Base-by-base conservation (phyloP, 345 rosid species). In the Psidium friedrichsthalianum region DNA sequence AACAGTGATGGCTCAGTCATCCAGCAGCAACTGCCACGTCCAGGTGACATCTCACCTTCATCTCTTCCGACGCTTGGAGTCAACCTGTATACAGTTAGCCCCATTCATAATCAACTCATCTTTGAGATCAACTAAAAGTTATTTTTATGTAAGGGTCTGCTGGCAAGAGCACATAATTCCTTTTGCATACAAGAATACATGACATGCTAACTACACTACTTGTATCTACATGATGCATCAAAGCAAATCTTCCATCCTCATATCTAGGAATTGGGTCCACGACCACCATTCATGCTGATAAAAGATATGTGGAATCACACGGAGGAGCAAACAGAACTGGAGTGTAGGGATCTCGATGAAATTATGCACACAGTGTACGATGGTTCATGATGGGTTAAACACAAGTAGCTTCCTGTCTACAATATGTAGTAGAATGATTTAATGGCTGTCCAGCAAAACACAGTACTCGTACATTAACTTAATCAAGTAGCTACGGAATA, bases 31-130 rank as follows among this genome's bases (percentile, higher is more conserved):
- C 80, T 9, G 47, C 80, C 47, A 69, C 47, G 47, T 69, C 80
- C 80, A 36, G 80, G 80, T 21, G 80, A 69, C 47, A 69, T 42
- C 36, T 49, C 51, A 56, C 82, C 53, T 81, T 89, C 88, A 94
- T 88, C 94, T 89, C 91, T 93, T 94, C 85, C 91, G 91, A 3
- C 96, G 92, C 92, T 93, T 94, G 82, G 92, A 42, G 22, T 94
- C 95, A 87, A 93, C 92, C 95, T 94, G 94, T 42, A 85, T 87
- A 85, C 47, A 69, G 80, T 69, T 69, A 36, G 42, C 80, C 80
- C 47, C 80, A 69, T 40, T 69, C 47, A 69, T 69, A 69, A 69
- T 69, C 47, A 69, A 69, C 80, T 24, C 10, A 5, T 69, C 80
- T 69, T 36, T 32, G 80, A 69, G 25, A 69, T 18, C 11, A 36